Evolutionary conservation across 2,329 filamentous ascomycete genomes (phyloP).

Genomic region (Pseudogymnoascus sp.): DNA sequence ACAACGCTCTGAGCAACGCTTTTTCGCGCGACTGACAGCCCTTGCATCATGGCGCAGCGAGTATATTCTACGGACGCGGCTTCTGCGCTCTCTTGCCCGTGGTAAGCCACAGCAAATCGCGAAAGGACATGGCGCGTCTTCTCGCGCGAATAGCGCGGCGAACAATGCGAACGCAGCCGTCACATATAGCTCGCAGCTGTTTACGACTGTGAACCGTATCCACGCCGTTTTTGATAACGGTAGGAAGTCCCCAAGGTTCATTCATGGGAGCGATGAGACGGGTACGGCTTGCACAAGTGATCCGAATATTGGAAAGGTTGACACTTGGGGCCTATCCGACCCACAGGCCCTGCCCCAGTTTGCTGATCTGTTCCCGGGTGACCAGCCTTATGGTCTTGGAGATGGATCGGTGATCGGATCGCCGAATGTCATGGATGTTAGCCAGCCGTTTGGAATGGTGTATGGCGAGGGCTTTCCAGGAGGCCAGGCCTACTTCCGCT

Average conservation of each 20-base stretch:
- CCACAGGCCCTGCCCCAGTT: conserved; percentile 68
- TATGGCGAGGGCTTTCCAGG: conserved; percentile 81
- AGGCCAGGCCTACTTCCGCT: conserved; percentile 70
- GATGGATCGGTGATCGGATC: conserved; percentile 65
- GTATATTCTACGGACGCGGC: conserved; percentile 78
- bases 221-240: conserved; percentile 67
- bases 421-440: conserved; percentile 86
- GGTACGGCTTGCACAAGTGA: conserved; percentile 76
- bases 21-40: conserved; percentile 73
- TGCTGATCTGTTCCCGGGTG: conserved; percentile 63
- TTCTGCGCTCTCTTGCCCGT: conserved; percentile 70
- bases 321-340: conserved; percentile 75
- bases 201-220: conserved; percentile 69
- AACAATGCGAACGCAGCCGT: conserved; percentile 62
- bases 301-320: conserved; percentile 64
- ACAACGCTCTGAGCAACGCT: conserved; percentile 63
- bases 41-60: conserved; percentile 94
- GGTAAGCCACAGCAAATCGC: conserved; percentile 64
- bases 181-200: conserved; percentile 78
- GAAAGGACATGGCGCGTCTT: conserved; percentile 42
- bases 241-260: conserved; percentile 67
- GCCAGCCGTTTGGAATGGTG: conserved; percentile 73
- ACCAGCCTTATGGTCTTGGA: conserved; percentile 69
- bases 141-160: conserved; percentile 38
- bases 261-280: conserved; percentile 74